Base-by-base conservation (phyloP, 768 basidiomycete species). In the Podaxis sp. region DNA sequence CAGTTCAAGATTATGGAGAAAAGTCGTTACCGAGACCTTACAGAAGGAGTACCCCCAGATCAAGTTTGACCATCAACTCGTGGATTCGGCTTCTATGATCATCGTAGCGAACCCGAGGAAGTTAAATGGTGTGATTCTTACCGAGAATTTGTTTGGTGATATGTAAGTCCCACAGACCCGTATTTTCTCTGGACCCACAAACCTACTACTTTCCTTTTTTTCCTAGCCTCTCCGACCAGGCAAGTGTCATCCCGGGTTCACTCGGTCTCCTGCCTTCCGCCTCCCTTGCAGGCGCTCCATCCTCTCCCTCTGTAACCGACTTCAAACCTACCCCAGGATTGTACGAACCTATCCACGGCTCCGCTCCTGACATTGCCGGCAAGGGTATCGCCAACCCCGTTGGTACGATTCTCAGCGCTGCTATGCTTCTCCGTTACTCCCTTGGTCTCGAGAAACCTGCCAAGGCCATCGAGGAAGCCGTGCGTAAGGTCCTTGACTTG, bases 271-370 rank as follows among this genome's bases (percentile, higher is more conserved):
- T 98, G 13, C 96, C 97, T 13, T 98, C 97, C 11, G 97, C 97
- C 32, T 98, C 95, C 13, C 85, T 99, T 7, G 92, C 95, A 1
- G 95, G 93, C 48, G 91, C 93, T 23, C 95, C 79, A 62, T 90
- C 85, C 11, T 68, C 79, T 5, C 80, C 78, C 64, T 88, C 84
- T 1, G 55, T 61, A 23, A 76, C 83, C 27, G 78, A 83, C 62
- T 89, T 89, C 72, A 91, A 90, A 70, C 86, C 90, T 5, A 90
- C 90, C 1, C 74, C 84, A 16, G 97, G 97, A 44, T 77, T 99
- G 46, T 99, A 99, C 79, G 97, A 99, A 76, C 97, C 97, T 53
- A 97, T 97, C 65, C 94, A 96, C 69, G 93, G 93, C 54, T 93
- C 93, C 46, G 95, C 95, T 1, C 95, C 95, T 55, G 95, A 96